Base-by-base conservation (phyloP, 495 filamentous ascomycete species). In the Glarea lozoyensis region DNA sequence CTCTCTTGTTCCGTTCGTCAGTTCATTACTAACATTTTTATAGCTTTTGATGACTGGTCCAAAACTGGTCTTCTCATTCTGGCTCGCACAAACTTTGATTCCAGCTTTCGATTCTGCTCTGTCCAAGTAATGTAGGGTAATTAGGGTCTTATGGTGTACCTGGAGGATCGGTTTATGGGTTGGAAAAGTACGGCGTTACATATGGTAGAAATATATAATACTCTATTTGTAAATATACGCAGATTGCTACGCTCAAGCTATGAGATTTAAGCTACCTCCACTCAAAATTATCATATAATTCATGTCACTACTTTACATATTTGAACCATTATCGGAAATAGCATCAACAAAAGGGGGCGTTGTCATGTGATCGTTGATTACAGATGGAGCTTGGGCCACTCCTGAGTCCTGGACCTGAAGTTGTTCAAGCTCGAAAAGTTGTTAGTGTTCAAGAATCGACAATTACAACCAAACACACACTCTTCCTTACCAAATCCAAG, bases 21-120 rank as follows among this genome's bases (percentile, higher is more conserved):
- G n/a, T 4, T 9, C 11, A 13, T 32, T 41, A 17, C 50, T 57
- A 38, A 57, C 25, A 34, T 24, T 10, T 21, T 13, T 33, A n/a
- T 43, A 76, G 78, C 75, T 98, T 50, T 71, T 98, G 55, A 97
- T 97, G 89, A 98, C 92, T 16, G 92, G 92, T 22, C 92, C 92
- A 48, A 98, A 98, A 75, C 71, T 98, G 39, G 89, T 96, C 43
- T 98, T 98, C 75, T 95, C 88, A 52, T 99, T 99, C 78, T 99
- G 92, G 92, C 75, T 99, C 53, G 92, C 89, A 45, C 88, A 95
- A 70, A 94, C 87, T 32, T 66, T 95, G 52, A 95, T 95, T 60
- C 73, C 72, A 2, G 66, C 70, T 7, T 77, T 77, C 42, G 73
- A 77, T 48, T 59, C 48, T 17, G 60, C 63, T 41, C 46, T 63